phyloP scores from a whole-genome alignment of 805 yeast species.

The Candida qinlingensis region DNA sequence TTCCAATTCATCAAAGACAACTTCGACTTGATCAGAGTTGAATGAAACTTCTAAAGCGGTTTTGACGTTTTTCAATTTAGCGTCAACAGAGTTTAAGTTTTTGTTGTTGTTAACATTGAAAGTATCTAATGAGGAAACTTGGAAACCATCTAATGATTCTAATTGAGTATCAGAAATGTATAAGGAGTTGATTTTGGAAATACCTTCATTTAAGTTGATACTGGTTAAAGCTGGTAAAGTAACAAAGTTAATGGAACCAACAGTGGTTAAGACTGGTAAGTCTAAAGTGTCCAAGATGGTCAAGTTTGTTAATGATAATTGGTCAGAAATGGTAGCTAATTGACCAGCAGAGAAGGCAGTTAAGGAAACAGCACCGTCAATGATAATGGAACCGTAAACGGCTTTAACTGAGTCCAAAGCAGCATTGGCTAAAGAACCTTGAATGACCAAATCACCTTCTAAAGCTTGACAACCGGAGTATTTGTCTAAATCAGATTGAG shows the following conservation, averaged over 20 bases:
- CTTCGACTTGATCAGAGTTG: constrained; percentile 76
- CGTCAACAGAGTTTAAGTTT: constrained; percentile 64
- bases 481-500: constrained; percentile 71
- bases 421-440: constrained; percentile 59
- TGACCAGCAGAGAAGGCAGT: constrained; percentile 70
- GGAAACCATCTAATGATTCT: constrained; percentile 62
- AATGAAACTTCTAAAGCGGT: constrained; percentile 72
- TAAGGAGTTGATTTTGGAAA: constrained; percentile 68
- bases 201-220: constrained; percentile 64
- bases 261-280: constrained; percentile 74
- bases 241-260: constrained; percentile 73
- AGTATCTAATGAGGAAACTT: constrained; percentile 38
- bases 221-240: constrained; percentile 80
- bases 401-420: constrained; percentile 70
- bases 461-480: constrained; percentile 73
- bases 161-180: constrained; percentile 70
- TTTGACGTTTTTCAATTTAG: constrained; percentile 69
- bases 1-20: constrained; percentile 59
- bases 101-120: constrained; percentile 90
- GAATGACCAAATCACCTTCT: constrained; percentile 70
- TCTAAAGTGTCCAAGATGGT: constrained; percentile 63
- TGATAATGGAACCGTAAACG: constrained; percentile 68
- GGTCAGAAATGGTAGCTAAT: constrained; percentile 69
- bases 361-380: constrained; percentile 62
- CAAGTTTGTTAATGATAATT: constrained; percentile 54